A percentile compares a stretch with the other conserved stretches of the same genome.
Conservation (phyloP, 805 yeast genomes). For the Candida ascalaphidarum region DNA sequence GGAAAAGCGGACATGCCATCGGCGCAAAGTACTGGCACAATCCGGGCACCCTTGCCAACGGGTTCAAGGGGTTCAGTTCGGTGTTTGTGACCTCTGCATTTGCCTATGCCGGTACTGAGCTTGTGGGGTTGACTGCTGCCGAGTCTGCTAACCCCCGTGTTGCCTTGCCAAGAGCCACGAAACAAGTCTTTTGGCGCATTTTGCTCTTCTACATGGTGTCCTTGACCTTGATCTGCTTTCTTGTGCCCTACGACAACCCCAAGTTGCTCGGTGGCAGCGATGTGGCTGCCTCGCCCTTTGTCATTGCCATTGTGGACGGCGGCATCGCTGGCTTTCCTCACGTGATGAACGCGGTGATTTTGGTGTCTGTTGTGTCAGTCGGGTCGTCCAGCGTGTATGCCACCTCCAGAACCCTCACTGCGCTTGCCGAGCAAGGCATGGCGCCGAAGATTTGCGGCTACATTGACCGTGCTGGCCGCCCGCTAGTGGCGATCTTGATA, state of each 20-base stretch:
- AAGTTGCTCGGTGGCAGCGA: constrained; percentile 43
- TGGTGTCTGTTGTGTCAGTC: constrained; percentile 60
- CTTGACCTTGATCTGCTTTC: constrained; percentile 47
- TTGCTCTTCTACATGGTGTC: constrained; percentile 58
- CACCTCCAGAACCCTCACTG: constrained; percentile 54
- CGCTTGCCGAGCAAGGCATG: constrained; percentile 57
- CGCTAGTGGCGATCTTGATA: constrained; percentile 54
- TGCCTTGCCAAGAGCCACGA: constrained; percentile 64
- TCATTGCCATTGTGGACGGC: constrained; percentile 57
- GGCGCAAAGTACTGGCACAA: constrained; percentile 54
- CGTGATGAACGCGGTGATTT: constrained; percentile 60
- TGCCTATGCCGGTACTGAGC: constrained; percentile 68
- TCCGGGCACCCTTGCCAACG: constrained; percentile 63
- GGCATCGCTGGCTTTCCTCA: constrained; percentile 59
- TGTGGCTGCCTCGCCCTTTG: constrained; percentile 71
- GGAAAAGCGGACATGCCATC: constrained; percentile 41
- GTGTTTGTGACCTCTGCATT: constrained; percentile 76
- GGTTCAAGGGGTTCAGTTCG: constrained; percentile 63
- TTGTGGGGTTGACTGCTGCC: constrained; percentile 70
- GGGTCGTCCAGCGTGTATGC: constrained; percentile 69
- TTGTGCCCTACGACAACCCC: constrained; percentile 53
- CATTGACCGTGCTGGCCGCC: constrained; percentile 74
- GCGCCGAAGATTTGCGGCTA: constrained; percentile 57
- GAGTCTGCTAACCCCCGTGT: constrained; percentile 63
- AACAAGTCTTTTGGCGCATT: constrained; percentile 81